Evolutionary conservation across 495 filamentous ascomycete genomes (phyloP).

Genomic region (Cercophora newfieldiana): DNA sequence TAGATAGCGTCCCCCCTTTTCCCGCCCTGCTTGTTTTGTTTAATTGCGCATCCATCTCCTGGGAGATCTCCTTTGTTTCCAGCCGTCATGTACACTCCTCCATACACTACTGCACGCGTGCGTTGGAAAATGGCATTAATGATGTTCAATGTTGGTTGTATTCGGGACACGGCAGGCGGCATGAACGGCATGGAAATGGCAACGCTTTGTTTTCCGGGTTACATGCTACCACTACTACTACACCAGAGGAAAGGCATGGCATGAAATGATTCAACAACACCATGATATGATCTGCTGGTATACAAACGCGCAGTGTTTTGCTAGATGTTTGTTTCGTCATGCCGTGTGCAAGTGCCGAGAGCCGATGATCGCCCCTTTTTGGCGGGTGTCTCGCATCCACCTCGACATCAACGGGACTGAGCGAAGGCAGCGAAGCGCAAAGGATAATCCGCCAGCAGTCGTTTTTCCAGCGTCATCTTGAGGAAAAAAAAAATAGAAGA

Average conservation of each 20-base stretch:
- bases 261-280: neutral
- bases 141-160: constrained; percentile 3
- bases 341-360: neutral
- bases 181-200: constrained; percentile 1
- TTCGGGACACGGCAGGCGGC: neutral
- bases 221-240: neutral
- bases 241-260: neutral
- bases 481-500: neutral
- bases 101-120: no score
- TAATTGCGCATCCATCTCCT: neutral
- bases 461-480: neutral
- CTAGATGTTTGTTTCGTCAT: neutral
- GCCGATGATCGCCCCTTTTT: neutral
- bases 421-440: no score
- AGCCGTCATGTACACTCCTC: neutral
- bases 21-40: neutral
- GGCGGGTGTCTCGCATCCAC: neutral
- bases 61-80: neutral
- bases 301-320: neutral
- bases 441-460: neutral
- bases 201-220: neutral
- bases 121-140: constrained; percentile 17
- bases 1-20: neutral
- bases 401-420: no score
- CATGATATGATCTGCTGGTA: neutral